A percentile compares a stretch with the other conserved stretches of the same genome.
phyloP scores from a whole-genome alignment of 2,329 filamentous ascomycete species.

The Trichoderma sp. region DNA sequence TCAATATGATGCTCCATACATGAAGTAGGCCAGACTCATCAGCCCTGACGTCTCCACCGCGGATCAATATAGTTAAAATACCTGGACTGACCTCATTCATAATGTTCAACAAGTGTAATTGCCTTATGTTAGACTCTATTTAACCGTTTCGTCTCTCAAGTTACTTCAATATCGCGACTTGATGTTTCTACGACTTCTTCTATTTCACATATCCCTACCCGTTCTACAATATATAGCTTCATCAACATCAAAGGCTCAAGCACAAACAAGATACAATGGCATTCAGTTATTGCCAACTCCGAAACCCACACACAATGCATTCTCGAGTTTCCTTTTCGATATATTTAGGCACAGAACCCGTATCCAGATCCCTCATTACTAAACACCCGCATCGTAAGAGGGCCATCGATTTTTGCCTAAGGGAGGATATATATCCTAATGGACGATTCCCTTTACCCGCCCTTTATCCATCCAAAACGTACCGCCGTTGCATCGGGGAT shows the following conservation, averaged over 20 bases:
- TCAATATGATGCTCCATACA: neutral
- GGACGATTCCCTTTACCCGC: neutral
- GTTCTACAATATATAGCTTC: neutral
- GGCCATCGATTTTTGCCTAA: neutral
- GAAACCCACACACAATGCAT: neutral
- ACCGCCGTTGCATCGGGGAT: neutral
- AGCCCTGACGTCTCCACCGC: neutral
- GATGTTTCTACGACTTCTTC: neutral
- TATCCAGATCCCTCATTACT: neutral
- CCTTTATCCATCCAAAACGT: neutral
- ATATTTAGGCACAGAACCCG: neutral
- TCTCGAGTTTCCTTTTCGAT: neutral
- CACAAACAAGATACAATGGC: neutral
- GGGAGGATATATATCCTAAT: neutral
- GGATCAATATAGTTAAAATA: neutral
- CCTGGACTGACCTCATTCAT: neutral
- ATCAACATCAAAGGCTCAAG: neutral
- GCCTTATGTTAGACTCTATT: too few species aligned
- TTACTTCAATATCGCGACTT: too few species aligned
- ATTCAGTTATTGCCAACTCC: neutral
- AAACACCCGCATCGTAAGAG: neutral
- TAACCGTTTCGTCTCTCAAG: too few species aligned
- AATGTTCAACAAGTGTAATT: too few species aligned
- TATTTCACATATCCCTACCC: neutral
- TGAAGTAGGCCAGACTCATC: neutral